A percentile compares a stretch with the other conserved stretches of the same genome.
These are phyloP conservation scores for Tillandsia leiboldiana DNA, from an alignment of 176 grass and related monocot genomes.

Conservation along the genomic window DNA sequence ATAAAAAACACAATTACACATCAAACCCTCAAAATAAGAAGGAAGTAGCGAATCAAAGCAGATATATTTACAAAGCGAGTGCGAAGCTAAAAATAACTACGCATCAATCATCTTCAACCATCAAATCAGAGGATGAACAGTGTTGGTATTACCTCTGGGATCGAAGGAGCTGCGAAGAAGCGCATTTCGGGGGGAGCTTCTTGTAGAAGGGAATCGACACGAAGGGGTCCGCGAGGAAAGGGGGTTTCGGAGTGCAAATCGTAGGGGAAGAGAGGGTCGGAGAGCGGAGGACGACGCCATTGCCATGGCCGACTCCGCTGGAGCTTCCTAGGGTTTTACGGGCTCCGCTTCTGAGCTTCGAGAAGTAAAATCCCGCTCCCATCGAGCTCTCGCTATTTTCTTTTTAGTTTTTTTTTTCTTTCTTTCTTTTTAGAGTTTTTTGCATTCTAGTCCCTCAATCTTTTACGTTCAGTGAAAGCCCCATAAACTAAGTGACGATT, in stretches of 20 bases:
- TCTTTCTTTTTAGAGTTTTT: not conserved
- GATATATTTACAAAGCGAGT: not conserved
- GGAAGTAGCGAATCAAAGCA: not conserved
- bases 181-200: not conserved
- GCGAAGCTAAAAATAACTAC: not conserved
- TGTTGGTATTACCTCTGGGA: not conserved
- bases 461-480: not conserved
- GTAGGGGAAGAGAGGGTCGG: conserved; percentile 4
- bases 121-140: not conserved
- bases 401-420: not conserved
- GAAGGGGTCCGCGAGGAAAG: not conserved
- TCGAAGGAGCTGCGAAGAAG: conserved; percentile 8
- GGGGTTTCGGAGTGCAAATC: not conserved
- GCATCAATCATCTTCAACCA: not conserved
- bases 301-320: conserved; percentile 9
- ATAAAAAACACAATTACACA: not conserved
- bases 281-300: conserved; percentile 7
- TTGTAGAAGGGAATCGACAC: conserved; percentile 2
- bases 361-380: not conserved
- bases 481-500: not conserved
- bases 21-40: not conserved
- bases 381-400: not conserved
- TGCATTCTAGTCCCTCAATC: not conserved
- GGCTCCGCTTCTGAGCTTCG: not conserved
- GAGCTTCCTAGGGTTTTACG: not conserved